Percentiles rank a stretch among this genome's conserved stretches.
Conservation (phyloP, 2,329 filamentous ascomycete genomes). For the Aureobasidium uvarum region DNA sequence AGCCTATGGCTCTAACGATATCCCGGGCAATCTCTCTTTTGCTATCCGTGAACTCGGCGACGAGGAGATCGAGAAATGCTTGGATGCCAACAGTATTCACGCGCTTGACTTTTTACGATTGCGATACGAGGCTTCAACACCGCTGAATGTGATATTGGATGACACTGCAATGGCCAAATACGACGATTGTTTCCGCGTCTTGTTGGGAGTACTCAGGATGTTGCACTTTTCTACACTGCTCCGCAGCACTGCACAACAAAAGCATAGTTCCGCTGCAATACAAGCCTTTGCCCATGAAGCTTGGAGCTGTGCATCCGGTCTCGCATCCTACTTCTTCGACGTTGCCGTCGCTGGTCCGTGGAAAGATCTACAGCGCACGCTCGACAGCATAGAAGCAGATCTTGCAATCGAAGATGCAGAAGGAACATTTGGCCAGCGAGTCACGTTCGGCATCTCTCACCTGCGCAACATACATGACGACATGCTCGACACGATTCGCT, state of each 20-base stretch:
- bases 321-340: conserved; percentile 78
- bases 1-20: conserved; percentile 56
- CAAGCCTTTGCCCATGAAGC: conserved; percentile 67
- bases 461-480: conserved; percentile 34
- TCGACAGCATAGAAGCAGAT: conserved; percentile 61
- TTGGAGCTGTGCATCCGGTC: conserved; percentile 70
- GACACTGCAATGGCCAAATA: conserved; percentile 70
- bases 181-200: conserved; percentile 76
- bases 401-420: conserved; percentile 51
- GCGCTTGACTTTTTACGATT: conserved; percentile 91
- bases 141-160: conserved; percentile 72
- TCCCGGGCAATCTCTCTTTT: conserved; percentile 58
- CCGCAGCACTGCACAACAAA: conserved; percentile 34
- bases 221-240: conserved; percentile 51
- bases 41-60: conserved; percentile 75
- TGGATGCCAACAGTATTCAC: conserved; percentile 77
- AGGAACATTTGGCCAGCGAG: conserved; percentile 40
- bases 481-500: conserved; percentile 36
- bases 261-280: conserved; percentile 28
- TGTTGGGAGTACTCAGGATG: conserved; percentile 76
- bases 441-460: conserved; percentile 31
- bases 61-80: conserved; percentile 76
- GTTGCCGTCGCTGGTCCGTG: conserved; percentile 72
- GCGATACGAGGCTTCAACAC: conserved; percentile 73
- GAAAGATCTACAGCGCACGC: conserved; percentile 64